Conservation (phyloP, 495 filamentous ascomycete genomes). For the Letharia columbiana region DNA sequence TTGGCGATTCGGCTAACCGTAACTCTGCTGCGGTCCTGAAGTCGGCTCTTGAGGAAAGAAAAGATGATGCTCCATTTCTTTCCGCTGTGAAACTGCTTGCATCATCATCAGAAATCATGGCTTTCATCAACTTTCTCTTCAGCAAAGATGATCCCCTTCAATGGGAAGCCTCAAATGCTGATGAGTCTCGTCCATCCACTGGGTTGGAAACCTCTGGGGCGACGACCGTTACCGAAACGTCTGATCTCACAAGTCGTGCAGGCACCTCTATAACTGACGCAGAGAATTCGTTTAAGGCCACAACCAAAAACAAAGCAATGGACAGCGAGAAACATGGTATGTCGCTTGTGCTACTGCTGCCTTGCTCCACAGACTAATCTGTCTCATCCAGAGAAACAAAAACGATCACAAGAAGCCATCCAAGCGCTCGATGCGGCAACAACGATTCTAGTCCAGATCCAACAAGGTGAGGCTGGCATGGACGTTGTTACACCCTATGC, state of each 20-base stretch:
- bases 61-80: background rate
- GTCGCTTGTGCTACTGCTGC: background rate
- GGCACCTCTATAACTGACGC: background rate
- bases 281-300: background rate
- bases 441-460: background rate
- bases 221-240: background rate
- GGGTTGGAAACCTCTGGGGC: background rate
- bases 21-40: background rate
- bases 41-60: background rate
- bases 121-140: background rate
- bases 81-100: background rate
- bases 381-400: background rate
- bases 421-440: background rate
- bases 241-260: background rate
- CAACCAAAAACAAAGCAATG: background rate
- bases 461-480: background rate
- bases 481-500: background rate
- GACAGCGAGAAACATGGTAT: background rate
- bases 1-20: background rate
- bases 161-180: background rate
- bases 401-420: background rate
- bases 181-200: conserved; percentile 6
- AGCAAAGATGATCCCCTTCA: background rate
- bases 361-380: background rate
- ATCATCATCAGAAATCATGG: background rate